phyloP scores from a whole-genome alignment of 306 rosid genomes.

The Prunus mume region DNA sequence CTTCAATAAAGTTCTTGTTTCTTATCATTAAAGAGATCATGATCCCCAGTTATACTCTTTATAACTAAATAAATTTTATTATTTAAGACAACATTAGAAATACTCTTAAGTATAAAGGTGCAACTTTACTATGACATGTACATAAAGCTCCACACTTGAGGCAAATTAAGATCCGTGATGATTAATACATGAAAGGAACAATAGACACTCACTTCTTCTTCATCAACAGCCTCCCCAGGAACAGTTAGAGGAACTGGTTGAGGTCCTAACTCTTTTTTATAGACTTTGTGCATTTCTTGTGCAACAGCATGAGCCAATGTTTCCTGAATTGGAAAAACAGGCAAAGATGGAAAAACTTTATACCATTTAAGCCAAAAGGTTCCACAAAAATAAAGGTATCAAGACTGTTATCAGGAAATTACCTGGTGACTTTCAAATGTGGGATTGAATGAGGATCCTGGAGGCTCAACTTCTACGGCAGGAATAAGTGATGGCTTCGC shows the following conservation, averaged over 20 bases:
- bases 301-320: slow-evolving; percentile 79
- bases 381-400: background rate
- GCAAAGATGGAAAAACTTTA: background rate
- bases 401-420: slow-evolving; percentile 13
- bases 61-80: background rate
- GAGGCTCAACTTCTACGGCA: slow-evolving; percentile 92
- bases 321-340: slow-evolving; percentile 55
- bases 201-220: slow-evolving; percentile 76
- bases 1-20: background rate
- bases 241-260: slow-evolving; percentile 85
- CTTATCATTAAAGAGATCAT: background rate
- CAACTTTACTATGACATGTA: background rate
- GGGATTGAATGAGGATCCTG: slow-evolving; percentile 89
- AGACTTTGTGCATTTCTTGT: slow-evolving; percentile 86
- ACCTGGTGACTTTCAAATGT: slow-evolving; percentile 84
- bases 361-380: background rate
- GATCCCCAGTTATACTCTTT: background rate
- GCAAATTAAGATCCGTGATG: background rate
- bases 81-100: background rate
- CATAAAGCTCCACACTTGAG: background rate
- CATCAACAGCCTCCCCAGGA: slow-evolving; percentile 63
- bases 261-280: slow-evolving; percentile 86
- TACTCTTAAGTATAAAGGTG: background rate
- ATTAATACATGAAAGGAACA: slow-evolving; percentile 4
- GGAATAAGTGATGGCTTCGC: slow-evolving; percentile 68